Evolutionary conservation across 176 grass and related monocot species (phyloP), one percentile per base, ranked within the genome.

Genomic region (Rhynchospora breviuscula): DNA sequence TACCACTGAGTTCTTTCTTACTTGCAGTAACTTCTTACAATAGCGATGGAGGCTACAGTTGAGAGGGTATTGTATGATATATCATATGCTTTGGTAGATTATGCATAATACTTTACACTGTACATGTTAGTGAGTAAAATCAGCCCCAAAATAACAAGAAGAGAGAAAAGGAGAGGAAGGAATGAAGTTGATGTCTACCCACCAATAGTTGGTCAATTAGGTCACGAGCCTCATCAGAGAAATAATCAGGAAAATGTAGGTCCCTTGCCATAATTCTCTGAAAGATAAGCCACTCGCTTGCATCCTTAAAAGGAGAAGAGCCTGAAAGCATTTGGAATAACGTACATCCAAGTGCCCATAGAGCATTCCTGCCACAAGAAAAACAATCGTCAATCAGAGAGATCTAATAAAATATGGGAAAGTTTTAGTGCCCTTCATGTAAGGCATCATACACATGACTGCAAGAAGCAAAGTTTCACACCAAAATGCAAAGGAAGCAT

Each of bases 271-370:
- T 93, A 73, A 99, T 99, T 85, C 89, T 93, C 81, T 99, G 93
- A 87, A 93, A 99, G 86, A 96, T 95, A 80, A 95, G 89, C 93
- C 97, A 96, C 66, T 99, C 93, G 47, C 87, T 99, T 18, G 93
- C 91, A 87, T 99, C 97, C 87, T 96, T 96, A 90, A 99, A 99
- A 8, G 97, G 97, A 17, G 93, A 93, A 72, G 87, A 95, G 12
- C 97, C 97, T 87, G 93, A 96, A 67, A 96, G 97, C 93, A 99
- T 96, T 90, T 99, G 97, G 86, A 90, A 99, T 35, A 96, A 79
- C 0, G 89, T 99, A 84, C 97, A 99, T 25, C 97, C 93, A 63
- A 99, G 86, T 60, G 97, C 97, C 97, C 97, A 99, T 47, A 99
- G 67, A 86, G 96, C 97, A 85, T 99, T 99, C 81, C 97, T 99